phyloP scores from a whole-genome alignment of 2,329 filamentous ascomycete genomes.

The Fusarium praegraminearum region DNA sequence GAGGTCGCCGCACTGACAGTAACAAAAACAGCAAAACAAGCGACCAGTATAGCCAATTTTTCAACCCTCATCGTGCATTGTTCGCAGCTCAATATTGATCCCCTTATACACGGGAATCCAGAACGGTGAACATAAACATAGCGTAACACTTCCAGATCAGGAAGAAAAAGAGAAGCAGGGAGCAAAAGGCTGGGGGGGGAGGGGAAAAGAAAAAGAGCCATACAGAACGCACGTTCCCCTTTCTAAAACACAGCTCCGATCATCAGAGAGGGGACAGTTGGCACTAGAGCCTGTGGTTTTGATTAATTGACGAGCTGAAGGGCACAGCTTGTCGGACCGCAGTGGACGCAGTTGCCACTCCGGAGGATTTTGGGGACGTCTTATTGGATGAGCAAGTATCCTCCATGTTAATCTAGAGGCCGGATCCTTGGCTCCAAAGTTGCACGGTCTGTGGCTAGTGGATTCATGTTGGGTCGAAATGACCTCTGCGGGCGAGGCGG shows the following conservation, averaged over 20 bases:
- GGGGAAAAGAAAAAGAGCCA: neutral
- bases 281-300: neutral
- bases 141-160: neutral
- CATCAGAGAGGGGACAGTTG: neutral
- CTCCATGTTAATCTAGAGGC: neutral
- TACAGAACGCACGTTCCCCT: neutral
- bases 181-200: neutral
- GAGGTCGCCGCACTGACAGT: neutral
- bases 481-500: neutral
- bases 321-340: neutral
- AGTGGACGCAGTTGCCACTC: neutral
- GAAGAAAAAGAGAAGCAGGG: neutral
- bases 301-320: neutral
- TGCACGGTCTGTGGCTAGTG: neutral
- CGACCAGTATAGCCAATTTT: neutral
- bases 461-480: neutral
- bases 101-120: neutral
- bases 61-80: constrained; percentile 7
- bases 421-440: neutral
- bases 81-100: neutral
- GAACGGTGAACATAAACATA: neutral
- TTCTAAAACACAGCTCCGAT: neutral
- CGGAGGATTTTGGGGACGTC: neutral
- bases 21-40: neutral
- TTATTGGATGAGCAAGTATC: neutral